Conservation (phyloP, 2,329 filamentous ascomycete genomes). For the Penicillium sp. region DNA sequence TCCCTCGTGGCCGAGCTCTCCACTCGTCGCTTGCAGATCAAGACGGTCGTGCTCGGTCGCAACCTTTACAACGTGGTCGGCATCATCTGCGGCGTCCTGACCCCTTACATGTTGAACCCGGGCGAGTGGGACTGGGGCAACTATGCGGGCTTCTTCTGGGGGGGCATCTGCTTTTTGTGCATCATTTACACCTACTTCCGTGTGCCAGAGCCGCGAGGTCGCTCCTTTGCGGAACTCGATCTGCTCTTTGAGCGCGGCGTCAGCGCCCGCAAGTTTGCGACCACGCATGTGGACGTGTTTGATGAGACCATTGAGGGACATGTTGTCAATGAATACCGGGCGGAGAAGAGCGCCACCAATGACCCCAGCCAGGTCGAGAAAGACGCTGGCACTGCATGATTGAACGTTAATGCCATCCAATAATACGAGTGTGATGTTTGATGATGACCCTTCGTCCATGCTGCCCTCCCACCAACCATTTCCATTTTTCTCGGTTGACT, state of each 20-base stretch:
- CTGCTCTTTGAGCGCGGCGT: slow-evolving; percentile 71
- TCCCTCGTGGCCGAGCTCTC: slow-evolving; percentile 81
- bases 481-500: background rate
- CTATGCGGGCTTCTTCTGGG: slow-evolving; percentile 84
- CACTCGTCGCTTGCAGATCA: slow-evolving; percentile 76
- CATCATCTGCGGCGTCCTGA: slow-evolving; percentile 75
- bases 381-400: slow-evolving; percentile 15
- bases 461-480: background rate
- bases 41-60: slow-evolving; percentile 81
- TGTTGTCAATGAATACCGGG: slow-evolving; percentile 27
- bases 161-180: slow-evolving; percentile 71
- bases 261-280: slow-evolving; percentile 65
- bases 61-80: slow-evolving; percentile 75
- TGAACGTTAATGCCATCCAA: slow-evolving; percentile 5
- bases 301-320: slow-evolving; percentile 31
- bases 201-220: slow-evolving; percentile 70
- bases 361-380: slow-evolving; percentile 53
- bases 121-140: slow-evolving; percentile 82
- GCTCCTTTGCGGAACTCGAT: slow-evolving; percentile 81
- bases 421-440: slow-evolving; percentile 10
- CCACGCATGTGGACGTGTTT: slow-evolving; percentile 52
- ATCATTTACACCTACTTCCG: slow-evolving; percentile 77
- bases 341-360: slow-evolving; percentile 45
- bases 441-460: slow-evolving; percentile 7
- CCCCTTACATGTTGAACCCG: slow-evolving; percentile 90